phyloP scores from a whole-genome alignment of 345 rosid genomes.

The Dipteronia dyeriana region DNA sequence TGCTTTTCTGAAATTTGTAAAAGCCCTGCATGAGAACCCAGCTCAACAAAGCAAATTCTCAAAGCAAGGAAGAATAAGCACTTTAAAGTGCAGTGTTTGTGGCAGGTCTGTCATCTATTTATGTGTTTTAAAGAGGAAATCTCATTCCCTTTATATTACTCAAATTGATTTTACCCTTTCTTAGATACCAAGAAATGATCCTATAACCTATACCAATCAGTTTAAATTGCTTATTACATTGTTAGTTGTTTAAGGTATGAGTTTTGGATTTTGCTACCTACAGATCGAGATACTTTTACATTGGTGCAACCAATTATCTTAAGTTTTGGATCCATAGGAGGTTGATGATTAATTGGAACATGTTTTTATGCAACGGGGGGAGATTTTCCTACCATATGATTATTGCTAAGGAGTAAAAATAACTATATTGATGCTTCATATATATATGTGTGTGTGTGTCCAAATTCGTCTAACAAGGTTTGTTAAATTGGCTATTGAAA shows the following conservation, averaged over 20 bases:
- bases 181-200: constrained; percentile 8
- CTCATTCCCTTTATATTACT: neutral
- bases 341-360: constrained; percentile 3
- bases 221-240: neutral
- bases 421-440: neutral
- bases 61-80: constrained; percentile 30
- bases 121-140: constrained; percentile 20
- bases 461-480: too few species aligned
- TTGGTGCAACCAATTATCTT: neutral
- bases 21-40: constrained; percentile 47
- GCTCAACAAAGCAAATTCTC: constrained; percentile 38
- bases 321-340: neutral
- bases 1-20: constrained; percentile 45
- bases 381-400: neutral
- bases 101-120: constrained; percentile 43
- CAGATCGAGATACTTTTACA: neutral
- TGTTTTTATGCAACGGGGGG: neutral
- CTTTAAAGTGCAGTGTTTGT: constrained; percentile 47
- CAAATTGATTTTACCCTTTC: neutral
- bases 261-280: neutral
- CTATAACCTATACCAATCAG: neutral
- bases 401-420: neutral
- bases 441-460: too few species aligned
- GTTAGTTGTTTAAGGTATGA: neutral
- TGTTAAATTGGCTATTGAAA: too few species aligned